Conservation (phyloP, 495 filamentous ascomycete species). For the Trichocladium antarcticum region DNA sequence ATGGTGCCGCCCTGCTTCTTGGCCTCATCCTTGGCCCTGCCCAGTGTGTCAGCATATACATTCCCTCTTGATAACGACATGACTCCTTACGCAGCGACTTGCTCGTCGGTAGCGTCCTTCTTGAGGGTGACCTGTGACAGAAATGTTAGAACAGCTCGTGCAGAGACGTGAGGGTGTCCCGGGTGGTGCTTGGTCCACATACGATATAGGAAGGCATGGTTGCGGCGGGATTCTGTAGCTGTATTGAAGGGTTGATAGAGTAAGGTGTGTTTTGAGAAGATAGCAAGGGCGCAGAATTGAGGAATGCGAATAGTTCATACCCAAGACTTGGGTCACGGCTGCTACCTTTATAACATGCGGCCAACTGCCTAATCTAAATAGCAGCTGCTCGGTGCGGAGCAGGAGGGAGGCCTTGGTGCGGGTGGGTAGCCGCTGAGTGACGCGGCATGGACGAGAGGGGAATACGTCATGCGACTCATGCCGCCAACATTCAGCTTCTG, state of each 20-base stretch:
- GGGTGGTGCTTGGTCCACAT: slow-evolving; percentile 16
- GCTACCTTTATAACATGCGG: background rate
- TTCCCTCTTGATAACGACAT: background rate
- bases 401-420: slow-evolving; percentile 6
- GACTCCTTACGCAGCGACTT: slow-evolving; percentile 50
- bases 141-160: background rate
- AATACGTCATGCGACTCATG: slow-evolving; percentile 4
- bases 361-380: background rate
- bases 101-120: slow-evolving; percentile 44
- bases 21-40: slow-evolving; percentile 62
- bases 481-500: background rate
- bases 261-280: background rate
- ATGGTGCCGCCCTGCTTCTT: slow-evolving; percentile 66
- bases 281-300: background rate
- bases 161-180: background rate
- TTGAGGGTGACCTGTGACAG: slow-evolving; percentile 64
- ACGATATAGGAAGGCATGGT: slow-evolving; percentile 67
- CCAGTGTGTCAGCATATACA: slow-evolving; percentile 3
- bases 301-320: background rate
- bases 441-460: background rate
- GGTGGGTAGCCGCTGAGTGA: background rate
- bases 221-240: background rate
- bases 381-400: slow-evolving; percentile 1
- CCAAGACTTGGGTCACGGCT: background rate
- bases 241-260: background rate